A percentile compares a stretch with the other conserved stretches of the same genome.
Evolutionary conservation across 169 alveolate species (phyloP).

Genomic region (Plasmodium cynomolgi): DNA sequence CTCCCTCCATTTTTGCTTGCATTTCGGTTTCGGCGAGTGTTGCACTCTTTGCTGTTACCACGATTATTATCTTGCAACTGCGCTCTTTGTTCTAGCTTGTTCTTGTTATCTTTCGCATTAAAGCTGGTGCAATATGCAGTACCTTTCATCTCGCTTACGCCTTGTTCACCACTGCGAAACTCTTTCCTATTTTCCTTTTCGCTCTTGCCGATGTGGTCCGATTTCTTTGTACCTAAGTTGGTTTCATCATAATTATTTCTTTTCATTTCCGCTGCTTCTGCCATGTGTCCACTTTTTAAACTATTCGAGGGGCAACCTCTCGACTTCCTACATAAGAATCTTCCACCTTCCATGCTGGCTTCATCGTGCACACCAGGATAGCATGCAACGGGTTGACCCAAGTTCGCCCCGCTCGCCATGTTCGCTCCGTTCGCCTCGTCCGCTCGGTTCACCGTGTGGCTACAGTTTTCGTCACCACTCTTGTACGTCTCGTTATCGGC

Average conservation of each 20-base stretch:
- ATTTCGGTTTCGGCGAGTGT: not conserved
- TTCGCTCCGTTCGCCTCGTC: not conserved
- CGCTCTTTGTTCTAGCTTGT: not conserved
- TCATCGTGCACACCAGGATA: slow-evolving; percentile 16
- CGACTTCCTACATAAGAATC: not conserved
- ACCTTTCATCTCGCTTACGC: not conserved
- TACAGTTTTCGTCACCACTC: slow-evolving; percentile 26
- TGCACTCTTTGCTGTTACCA: slow-evolving; percentile 1
- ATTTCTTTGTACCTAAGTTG: not conserved
- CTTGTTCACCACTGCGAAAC: not conserved
- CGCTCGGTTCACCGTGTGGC: not conserved
- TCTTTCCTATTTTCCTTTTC: slow-evolving; percentile 31
- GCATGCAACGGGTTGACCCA: not conserved
- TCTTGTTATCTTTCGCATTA: not conserved
- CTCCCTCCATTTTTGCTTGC: slow-evolving; percentile 3
- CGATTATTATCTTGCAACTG: not conserved
- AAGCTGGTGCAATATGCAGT: not conserved
- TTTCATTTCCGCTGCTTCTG: not conserved
- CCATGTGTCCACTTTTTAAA: slow-evolving; percentile 19
- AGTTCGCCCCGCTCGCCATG: not conserved
- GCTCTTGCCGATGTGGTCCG: not conserved
- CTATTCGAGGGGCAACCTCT: not conserved
- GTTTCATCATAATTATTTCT: slow-evolving; percentile 15
- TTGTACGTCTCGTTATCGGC: slow-evolving; percentile 5
- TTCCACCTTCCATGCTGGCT: not conserved